A percentile compares a stretch with the other conserved stretches of the same genome.
These are phyloP conservation scores for Populus simonii DNA, from an alignment of 345 rosid genomes.

Conservation along the genomic window DNA sequence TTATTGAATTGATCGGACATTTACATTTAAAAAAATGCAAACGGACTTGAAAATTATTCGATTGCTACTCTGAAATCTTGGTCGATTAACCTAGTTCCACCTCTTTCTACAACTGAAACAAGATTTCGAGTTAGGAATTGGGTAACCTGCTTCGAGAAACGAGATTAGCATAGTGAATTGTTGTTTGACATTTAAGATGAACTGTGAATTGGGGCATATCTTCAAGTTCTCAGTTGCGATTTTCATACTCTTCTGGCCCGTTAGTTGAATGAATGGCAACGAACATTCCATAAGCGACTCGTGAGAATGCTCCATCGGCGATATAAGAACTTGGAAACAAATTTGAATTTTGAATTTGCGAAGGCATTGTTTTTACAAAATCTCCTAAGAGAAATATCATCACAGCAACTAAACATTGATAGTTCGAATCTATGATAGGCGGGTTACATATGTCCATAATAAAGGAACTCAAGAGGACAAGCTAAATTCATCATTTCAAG, in stretches of 20 bases:
- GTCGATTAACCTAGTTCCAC: neutral
- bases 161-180: too few relatives aligned
- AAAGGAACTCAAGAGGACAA: constrained; percentile 1
- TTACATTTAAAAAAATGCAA: neutral
- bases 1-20: neutral
- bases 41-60: neutral
- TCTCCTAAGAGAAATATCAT: constrained; percentile 14
- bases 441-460: constrained; percentile 11
- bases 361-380: constrained; percentile 20
- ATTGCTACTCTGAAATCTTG: neutral
- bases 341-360: constrained; percentile 21
- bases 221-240: too few relatives aligned
- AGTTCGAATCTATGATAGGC: constrained; percentile 7
- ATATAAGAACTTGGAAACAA: constrained; percentile 4
- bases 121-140: too few relatives aligned
- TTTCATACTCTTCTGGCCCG: too few relatives aligned
- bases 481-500: constrained; percentile 4
- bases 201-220: too few relatives aligned
- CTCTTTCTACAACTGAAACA: neutral
- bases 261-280: too few relatives aligned
- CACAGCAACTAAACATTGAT: constrained; percentile 8
- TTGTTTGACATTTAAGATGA: too few relatives aligned
- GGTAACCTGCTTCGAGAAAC: too few relatives aligned
- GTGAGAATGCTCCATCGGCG: neutral
- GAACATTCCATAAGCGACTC: too few relatives aligned